Conservation (phyloP, 176 grass and related monocot species). For the Miscanthus lutarioriparius region DNA sequence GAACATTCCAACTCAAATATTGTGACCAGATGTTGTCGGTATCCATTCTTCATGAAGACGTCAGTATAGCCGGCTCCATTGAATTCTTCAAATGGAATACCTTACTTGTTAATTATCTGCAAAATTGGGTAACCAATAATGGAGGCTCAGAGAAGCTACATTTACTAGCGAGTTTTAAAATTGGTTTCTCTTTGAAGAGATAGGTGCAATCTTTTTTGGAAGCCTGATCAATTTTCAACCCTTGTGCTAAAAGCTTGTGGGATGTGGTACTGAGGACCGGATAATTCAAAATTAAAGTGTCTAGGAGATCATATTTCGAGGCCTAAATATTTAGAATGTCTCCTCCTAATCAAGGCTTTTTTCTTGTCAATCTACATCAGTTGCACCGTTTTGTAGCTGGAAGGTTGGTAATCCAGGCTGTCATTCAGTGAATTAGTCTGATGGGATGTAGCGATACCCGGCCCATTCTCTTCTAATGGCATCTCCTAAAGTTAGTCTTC, state of each 20-base stretch:
- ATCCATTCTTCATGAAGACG: neutral
- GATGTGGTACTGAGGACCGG: neutral
- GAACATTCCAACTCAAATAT: slow-evolving; percentile 8
- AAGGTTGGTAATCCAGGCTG: slow-evolving; percentile 40
- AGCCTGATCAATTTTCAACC: neutral
- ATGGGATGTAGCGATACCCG: slow-evolving; percentile 1
- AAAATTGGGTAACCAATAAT: neutral
- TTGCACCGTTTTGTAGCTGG: slow-evolving; percentile 21
- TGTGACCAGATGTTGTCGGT: neutral
- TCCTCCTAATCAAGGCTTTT: neutral
- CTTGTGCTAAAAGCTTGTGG: neutral
- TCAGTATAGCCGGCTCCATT: neutral
- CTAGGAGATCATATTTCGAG: slow-evolving; percentile 22
- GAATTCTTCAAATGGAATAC: slow-evolving; percentile 12
- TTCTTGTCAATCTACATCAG: slow-evolving; percentile 9
- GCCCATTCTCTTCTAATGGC: neutral
- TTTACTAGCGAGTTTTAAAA: slow-evolving; percentile 9
- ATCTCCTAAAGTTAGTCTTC: slow-evolving; percentile 28
- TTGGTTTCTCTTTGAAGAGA: slow-evolving; percentile 1
- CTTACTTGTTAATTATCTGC: neutral
- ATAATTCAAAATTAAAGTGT: neutral
- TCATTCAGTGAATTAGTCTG: slow-evolving; percentile 34
- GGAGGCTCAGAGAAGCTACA: neutral
- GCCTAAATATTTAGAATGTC: slow-evolving; percentile 10
- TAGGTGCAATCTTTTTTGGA: neutral